These are phyloP conservation scores for Zygosaccharomyces lentus DNA, from an alignment of 805 yeast genomes.

Conservation along the genomic window DNA sequence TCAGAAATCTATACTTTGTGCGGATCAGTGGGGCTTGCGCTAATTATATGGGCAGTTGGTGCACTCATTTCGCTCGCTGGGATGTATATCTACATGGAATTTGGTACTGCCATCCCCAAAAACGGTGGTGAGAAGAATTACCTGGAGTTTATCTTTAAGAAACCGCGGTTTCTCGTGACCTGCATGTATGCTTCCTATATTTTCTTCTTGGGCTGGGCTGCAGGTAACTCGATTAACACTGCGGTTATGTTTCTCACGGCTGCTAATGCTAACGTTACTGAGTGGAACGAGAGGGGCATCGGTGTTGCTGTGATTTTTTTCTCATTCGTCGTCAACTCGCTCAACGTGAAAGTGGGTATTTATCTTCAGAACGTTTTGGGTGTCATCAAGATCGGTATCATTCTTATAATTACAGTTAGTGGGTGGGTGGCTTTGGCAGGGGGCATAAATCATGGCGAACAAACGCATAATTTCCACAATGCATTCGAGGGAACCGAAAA, in stretches of 20 bases:
- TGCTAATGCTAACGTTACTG: conserved; percentile 59
- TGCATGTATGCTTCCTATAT: conserved; percentile 65
- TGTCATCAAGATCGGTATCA: conserved; percentile 65
- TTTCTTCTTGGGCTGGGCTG: conserved; percentile 78
- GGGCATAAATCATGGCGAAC: conserved; percentile 48
- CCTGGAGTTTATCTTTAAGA: conserved; percentile 62
- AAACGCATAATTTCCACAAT: conserved; percentile 56
- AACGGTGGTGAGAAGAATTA: conserved; percentile 87
- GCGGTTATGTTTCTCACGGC: conserved; percentile 76
- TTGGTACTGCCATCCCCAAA: conserved; percentile 72
- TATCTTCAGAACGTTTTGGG: conserved; percentile 64
- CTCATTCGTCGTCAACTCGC: conserved; percentile 58
- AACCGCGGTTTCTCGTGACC: conserved; percentile 65
- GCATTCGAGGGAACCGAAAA: conserved; percentile 50
- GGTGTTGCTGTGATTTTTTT: conserved; percentile 72
- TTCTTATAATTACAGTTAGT: conserved; percentile 63
- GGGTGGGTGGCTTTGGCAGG: conserved; percentile 86
- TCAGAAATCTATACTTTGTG: conserved; percentile 45
- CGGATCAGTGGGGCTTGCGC: conserved; percentile 69
- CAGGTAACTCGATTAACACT: conserved; percentile 75
- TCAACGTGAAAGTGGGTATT: conserved; percentile 62
- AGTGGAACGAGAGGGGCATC: conserved; percentile 75
- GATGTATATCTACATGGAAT: conserved; percentile 70
- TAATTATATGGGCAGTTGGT: conserved; percentile 73
- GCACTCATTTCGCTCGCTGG: conserved; percentile 62